Evolutionary conservation across 495 filamentous ascomycete species (phyloP).

Genomic region (Trichoderma gamsii): DNA sequence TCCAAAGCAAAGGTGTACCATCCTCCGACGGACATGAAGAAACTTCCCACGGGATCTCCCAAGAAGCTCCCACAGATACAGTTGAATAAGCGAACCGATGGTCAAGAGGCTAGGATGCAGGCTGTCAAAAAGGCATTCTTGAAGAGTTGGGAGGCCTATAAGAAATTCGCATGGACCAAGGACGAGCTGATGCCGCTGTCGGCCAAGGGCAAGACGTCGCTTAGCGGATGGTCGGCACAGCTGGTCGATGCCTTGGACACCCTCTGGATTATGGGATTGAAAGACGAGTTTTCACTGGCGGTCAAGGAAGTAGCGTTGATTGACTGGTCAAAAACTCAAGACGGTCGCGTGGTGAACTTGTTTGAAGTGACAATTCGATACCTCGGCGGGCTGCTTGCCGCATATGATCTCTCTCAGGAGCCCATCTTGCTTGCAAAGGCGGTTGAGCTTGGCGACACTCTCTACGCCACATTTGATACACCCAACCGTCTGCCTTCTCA

Average conservation of each 20-base stretch:
- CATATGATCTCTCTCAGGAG: constrained; percentile 63
- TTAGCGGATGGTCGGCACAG: constrained; percentile 84
- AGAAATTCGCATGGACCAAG: constrained; percentile 62
- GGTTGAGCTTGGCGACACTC: constrained; percentile 71
- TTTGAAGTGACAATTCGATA: constrained; percentile 80
- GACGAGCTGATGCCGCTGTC: constrained; percentile 68
- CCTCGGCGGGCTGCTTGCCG: constrained; percentile 69
- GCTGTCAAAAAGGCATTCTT: constrained; percentile 59
- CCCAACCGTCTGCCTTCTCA: constrained; percentile 81
- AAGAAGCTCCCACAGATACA: constrained; percentile 35
- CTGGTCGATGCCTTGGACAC: constrained; percentile 81
- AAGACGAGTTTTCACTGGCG: constrained; percentile 74
- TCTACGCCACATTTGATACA: constrained; percentile 83
- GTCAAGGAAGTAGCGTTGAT: constrained; percentile 61
- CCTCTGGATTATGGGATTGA: constrained; percentile 84
- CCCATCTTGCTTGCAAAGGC: constrained; percentile 67
- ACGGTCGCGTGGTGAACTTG: constrained; percentile 48
- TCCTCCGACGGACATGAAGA: constrained; percentile 25
- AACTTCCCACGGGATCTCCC: constrained; percentile 32
- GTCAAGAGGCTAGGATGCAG: constrained; percentile 27
- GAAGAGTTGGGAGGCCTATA: constrained; percentile 72
- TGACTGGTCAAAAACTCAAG: constrained; percentile 69
- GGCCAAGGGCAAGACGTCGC: constrained; percentile 53
- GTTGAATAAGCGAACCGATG: constrained; percentile 30
- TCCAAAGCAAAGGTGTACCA: constrained; percentile 29